These are phyloP conservation scores for Poa pratensis DNA, from an alignment of 176 grass and related monocot species.

Conservation along the genomic window DNA sequence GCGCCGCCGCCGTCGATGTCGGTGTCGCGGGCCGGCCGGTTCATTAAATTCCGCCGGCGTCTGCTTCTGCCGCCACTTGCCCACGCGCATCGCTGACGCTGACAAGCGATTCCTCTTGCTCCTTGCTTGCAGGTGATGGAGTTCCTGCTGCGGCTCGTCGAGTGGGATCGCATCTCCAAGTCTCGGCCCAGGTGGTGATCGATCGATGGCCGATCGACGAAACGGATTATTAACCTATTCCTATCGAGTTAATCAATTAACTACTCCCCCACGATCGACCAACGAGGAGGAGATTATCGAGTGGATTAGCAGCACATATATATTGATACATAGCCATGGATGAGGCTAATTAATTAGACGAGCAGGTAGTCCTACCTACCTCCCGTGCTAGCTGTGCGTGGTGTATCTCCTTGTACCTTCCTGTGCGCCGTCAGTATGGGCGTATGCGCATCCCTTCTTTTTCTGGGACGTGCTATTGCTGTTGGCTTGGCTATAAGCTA, in stretches of 20 bases:
- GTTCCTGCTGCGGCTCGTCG: constrained; percentile 54
- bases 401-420: neutral
- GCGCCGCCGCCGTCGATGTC: constrained; percentile 39
- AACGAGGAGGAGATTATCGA: constrained; percentile 1
- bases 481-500: neutral
- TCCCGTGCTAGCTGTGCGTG: neutral
- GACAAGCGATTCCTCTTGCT: constrained; percentile 4
- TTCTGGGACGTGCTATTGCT: constrained; percentile 28
- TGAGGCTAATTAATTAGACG: no score
- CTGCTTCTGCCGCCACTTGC: constrained; percentile 35
- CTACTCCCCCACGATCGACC: neutral
- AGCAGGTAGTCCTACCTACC: neutral
- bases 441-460: constrained; percentile 36
- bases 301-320: neutral
- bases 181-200: constrained; percentile 42
- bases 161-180: constrained; percentile 56
- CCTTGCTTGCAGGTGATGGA: constrained; percentile 50
- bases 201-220: neutral
- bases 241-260: neutral
- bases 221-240: neutral
- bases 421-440: neutral
- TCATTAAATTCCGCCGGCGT: constrained; percentile 18
- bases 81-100: constrained; percentile 2
- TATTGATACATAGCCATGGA: no score
- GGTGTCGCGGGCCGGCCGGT: no score